Percentiles rank a stretch among this genome's conserved stretches.
Conservation (phyloP, 106 monocot genomes). For the Gastrodia elata region DNA sequence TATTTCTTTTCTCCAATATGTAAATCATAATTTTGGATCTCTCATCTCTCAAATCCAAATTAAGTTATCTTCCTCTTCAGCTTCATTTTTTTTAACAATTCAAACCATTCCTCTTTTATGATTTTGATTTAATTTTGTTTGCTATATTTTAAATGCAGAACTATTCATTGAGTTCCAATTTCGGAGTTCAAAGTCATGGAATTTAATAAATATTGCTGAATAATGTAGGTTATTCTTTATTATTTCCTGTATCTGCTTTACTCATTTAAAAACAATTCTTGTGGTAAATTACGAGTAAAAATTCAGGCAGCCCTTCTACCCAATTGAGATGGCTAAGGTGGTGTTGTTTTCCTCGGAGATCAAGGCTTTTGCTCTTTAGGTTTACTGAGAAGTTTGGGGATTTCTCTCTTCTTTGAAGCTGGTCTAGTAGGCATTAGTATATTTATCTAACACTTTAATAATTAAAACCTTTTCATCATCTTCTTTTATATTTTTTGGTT, state of each 20-base stretch:
- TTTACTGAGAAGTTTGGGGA: neutral
- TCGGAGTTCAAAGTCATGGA: no score
- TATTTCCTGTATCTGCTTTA: neutral
- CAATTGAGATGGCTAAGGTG: neutral
- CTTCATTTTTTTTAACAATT: neutral
- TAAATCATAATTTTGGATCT: neutral
- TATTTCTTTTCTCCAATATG: neutral
- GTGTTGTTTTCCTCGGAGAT: slow-evolving; percentile 6
- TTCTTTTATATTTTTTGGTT: no score
- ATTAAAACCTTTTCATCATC: no score
- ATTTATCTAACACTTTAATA: no score
- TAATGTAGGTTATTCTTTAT: neutral
- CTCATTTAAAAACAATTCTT: no score
- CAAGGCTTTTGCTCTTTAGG: slow-evolving; percentile 2
- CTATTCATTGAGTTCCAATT: neutral
- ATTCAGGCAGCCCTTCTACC: slow-evolving; percentile 5
- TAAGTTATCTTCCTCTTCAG: neutral
- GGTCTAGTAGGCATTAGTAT: slow-evolving; percentile 4
- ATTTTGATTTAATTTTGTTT: neutral
- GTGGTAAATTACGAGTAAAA: neutral
- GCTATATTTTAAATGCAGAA: neutral
- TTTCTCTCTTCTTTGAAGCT: neutral
- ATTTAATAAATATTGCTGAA: no score
- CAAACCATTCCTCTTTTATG: neutral
- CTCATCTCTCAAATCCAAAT: neutral